These are phyloP conservation scores for Clitocybe nebularis DNA, from an alignment of 1,284 basidiomycete genomes.

Conservation along the genomic window DNA sequence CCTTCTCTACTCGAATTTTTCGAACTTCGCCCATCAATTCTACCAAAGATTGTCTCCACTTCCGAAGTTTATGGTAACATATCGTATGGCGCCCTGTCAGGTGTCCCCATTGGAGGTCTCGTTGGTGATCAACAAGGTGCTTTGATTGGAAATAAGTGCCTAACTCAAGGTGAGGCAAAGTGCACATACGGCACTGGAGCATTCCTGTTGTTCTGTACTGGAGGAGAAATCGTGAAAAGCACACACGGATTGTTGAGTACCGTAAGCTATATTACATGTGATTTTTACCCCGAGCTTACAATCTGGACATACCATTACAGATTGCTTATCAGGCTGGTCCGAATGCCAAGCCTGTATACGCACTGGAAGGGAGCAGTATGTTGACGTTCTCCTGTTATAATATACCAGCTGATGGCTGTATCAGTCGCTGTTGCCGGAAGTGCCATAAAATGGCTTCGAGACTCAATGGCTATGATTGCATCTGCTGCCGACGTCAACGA, in stretches of 20 bases:
- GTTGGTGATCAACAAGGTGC: conserved; percentile 98
- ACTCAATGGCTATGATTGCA: conserved; percentile 83
- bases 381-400: conserved; percentile 14
- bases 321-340: conserved; percentile 92
- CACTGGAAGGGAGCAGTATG: conserved; percentile 90
- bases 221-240: conserved; percentile 81
- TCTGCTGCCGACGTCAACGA: conserved; percentile 83
- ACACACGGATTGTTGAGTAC: conserved; percentile 88
- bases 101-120: conserved; percentile 85
- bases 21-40: conserved; percentile 69
- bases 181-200: conserved; percentile 96
- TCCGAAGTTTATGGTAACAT: conserved; percentile 90
- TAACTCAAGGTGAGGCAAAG: conserved; percentile 83
- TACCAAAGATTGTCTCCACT: conserved; percentile 88
- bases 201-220: conserved; percentile 94
- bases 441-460: conserved; percentile 95
- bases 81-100: conserved; percentile 64
- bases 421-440: conserved; percentile 91
- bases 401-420: conserved; percentile 3
- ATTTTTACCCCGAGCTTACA: too few relatives aligned
- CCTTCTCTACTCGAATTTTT: conserved; percentile 86
- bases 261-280: conserved; percentile 34
- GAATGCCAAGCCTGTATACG: conserved; percentile 79
- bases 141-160: conserved; percentile 93
- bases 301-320: conserved; percentile 33